Base-by-base conservation (phyloP, 1,139 yeast species). In the Yamadazyma atlantica region DNA sequence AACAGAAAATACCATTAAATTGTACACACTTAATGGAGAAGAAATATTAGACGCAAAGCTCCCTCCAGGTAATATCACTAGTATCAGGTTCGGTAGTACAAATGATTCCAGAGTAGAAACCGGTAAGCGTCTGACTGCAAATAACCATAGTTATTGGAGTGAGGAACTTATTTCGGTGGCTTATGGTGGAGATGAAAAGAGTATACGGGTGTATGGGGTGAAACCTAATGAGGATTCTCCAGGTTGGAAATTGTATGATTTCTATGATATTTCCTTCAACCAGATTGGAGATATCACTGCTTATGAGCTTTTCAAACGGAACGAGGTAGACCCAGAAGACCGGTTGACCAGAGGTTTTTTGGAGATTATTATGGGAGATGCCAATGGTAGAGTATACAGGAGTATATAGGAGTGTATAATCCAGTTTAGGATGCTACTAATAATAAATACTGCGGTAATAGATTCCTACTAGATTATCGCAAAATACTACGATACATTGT, bases 21-120 rank as follows among this genome's bases (percentile, higher is more conserved):
- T 82, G 0, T 76, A 55, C 53, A 78, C 78, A 4, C 54, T 82
- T 18, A 83, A 84, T 55, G 88, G 88, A 0, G 70, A 69, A 5
- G 33, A 53, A 2, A 60, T 78, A 2, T 33, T 63, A 4, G 42
- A 46, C 4, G 40, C 49, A 12, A 35, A 37, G 2, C 41, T 67
- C 23, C 50, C 55, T 8, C 34, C 40, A 10, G 45, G 49, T 1
- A 29, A 36, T 1, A 45, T 57, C 18, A 49, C 64, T 1, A 45
- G 60, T 16, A 37, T 69, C 16, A 43, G 57, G 3, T 66, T 69
- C 53, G 75, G 66, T 2, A 58, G 64, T 19, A 47, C 58, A 33
- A 65, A 64, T 44, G 54, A 51, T 33, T 50, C 63, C 2, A 48
- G 50, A 42, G 60, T 60, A 3, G 65, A 61, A 29, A 47, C 60